These are phyloP conservation scores for Ophiostoma populinum DNA, from an alignment of 2,329 filamentous ascomycete species.

Conservation along the genomic window DNA sequence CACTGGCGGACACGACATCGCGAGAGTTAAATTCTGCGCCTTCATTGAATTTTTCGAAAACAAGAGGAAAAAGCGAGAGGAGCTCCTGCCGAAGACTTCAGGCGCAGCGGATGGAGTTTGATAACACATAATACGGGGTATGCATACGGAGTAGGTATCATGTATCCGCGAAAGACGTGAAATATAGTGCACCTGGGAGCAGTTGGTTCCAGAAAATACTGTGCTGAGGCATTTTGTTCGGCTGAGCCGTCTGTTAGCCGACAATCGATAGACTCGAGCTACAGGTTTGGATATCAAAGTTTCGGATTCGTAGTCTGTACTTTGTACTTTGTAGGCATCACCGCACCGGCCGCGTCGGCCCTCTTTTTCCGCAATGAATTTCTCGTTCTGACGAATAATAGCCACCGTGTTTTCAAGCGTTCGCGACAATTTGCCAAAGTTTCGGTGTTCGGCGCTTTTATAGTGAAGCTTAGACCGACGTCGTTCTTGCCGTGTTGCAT, in stretches of 20 bases:
- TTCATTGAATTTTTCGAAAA: background rate
- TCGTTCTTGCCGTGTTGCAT: no score
- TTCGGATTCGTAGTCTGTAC: no score
- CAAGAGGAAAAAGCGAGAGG: no score
- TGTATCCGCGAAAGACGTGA: no score
- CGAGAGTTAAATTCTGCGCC: no score
- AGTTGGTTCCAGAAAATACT: constrained; percentile 6
- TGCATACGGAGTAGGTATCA: no score
- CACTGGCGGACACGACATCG: no score
- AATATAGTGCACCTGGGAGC: constrained; percentile 4
- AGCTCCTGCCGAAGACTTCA: no score
- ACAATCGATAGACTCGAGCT: no score
- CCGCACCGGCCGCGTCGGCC: background rate
- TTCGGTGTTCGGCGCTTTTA: constrained; percentile 1
- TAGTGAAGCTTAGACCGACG: background rate
- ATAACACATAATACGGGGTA: no score
- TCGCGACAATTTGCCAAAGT: constrained; percentile 3
- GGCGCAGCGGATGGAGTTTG: no score
- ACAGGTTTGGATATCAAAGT: no score
- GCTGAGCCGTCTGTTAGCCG: constrained; percentile 4
- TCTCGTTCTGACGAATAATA: constrained; percentile 8
- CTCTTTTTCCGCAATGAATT: background rate
- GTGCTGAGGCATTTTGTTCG: constrained; percentile 10
- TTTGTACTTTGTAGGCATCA: background rate
- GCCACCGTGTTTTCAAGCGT: constrained; percentile 7